Percentiles rank a stretch among this genome's conserved stretches.
phyloP scores from a whole-genome alignment of 1,284 basidiomycete species.

The Puccinia horiana region DNA sequence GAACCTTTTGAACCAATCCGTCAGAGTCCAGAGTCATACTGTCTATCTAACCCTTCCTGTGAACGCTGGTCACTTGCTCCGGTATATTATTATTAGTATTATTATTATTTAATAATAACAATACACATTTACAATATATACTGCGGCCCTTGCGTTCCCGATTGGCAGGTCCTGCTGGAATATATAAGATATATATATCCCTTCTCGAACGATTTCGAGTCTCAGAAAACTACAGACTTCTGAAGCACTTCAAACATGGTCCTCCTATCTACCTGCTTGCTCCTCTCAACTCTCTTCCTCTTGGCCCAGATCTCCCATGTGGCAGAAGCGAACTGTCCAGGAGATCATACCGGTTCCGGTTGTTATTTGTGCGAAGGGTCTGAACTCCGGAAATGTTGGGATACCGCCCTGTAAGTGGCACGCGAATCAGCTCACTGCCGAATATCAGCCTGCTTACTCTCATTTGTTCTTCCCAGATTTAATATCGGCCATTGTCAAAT shows the following conservation, averaged over 20 bases:
- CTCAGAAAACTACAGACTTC: not conserved
- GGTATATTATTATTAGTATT: not conserved
- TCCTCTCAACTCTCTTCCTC: not conserved
- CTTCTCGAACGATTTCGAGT: not conserved
- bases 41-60: not conserved
- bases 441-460: not conserved
- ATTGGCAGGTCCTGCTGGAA: not conserved
- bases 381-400: not conserved
- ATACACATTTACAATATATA: not conserved
- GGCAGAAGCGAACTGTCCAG: not conserved
- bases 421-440: not conserved
- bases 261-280: not conserved
- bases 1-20: not conserved
- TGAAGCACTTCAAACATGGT: conserved; percentile 11
- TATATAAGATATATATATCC: not conserved
- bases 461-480: not conserved
- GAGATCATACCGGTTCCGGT: not conserved
- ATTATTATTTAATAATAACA: not conserved
- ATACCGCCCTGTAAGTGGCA: not conserved
- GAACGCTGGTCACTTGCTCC: not conserved
- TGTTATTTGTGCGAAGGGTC: conserved; percentile 20
- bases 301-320: not conserved
- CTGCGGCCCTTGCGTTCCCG: not conserved
- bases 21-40: not conserved
- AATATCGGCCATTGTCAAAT: not conserved